These are phyloP conservation scores for Pleurotus tuoliensis DNA, from an alignment of 768 basidiomycete species.

Conservation along the genomic window DNA sequence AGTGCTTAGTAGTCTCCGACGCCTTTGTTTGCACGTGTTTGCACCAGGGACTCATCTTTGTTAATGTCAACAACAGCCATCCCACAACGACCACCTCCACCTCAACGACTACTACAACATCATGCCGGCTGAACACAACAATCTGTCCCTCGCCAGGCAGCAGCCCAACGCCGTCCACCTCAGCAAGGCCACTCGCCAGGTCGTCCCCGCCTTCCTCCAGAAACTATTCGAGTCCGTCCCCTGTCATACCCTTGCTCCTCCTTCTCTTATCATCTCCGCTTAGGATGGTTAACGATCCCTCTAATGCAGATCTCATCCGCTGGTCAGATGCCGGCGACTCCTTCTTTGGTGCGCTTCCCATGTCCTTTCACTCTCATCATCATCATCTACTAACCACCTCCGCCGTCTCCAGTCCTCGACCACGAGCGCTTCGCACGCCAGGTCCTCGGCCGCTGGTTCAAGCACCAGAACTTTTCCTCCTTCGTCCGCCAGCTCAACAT, in stretches of 20 bases:
- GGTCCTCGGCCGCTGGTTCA: conserved; percentile 93
- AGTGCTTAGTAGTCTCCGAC: background rate
- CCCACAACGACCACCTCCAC: background rate
- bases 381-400: conserved; percentile 1
- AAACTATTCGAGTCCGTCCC: conserved; percentile 83
- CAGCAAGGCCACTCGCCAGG: conserved; percentile 32
- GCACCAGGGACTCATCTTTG: background rate
- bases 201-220: conserved; percentile 80
- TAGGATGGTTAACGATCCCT: conserved; percentile 90
- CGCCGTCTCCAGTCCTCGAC: conserved; percentile 64
- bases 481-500: conserved; percentile 94
- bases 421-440: conserved; percentile 88
- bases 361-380: background rate
- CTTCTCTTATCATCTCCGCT: conserved; percentile 3
- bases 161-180: conserved; percentile 22
- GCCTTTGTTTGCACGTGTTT: conserved; percentile 3
- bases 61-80: background rate
- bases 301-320: conserved; percentile 79
- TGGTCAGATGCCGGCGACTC: conserved; percentile 92
- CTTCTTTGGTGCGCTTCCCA: conserved; percentile 66
- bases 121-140: conserved; percentile 9
- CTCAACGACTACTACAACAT: background rate
- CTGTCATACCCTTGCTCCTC: conserved; percentile 10
- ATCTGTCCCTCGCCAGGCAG: conserved; percentile 20
- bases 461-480: conserved; percentile 91